Conservation (phyloP, 257 asterid species). For the Jaltomata sinuosa region DNA sequence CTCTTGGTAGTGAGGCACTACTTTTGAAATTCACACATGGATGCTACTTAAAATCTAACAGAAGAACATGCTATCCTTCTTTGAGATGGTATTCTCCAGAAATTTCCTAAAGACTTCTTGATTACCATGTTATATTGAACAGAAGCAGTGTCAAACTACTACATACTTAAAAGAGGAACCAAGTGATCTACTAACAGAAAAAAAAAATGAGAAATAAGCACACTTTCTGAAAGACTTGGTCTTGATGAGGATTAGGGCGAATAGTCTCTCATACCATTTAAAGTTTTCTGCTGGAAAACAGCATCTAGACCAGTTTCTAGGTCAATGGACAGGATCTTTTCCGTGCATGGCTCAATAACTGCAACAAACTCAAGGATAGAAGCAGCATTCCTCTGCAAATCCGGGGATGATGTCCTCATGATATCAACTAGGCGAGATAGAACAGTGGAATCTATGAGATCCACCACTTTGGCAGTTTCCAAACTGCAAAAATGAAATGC, state of each 20-base stretch:
- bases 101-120: background rate
- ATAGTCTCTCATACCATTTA: conserved; percentile 31
- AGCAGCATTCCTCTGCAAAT: conserved; percentile 69
- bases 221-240: background rate
- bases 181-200: background rate
- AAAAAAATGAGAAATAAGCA: background rate
- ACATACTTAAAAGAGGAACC: background rate
- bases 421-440: conserved; percentile 49
- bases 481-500: conserved; percentile 29
- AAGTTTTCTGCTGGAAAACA: conserved; percentile 47
- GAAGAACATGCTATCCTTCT: background rate
- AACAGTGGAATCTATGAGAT: conserved; percentile 41
- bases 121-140: background rate
- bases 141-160: background rate
- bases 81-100: background rate
- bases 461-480: conserved; percentile 18
- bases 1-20: background rate
- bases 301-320: conserved; percentile 56
- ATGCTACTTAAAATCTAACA: background rate
- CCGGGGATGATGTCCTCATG: conserved; percentile 50
- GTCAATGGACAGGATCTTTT: conserved; percentile 34
- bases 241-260: background rate
- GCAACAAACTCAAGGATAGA: conserved; percentile 57
- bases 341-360: conserved; percentile 26
- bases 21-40: background rate